Percentiles rank a stretch among this genome's conserved stretches.
Conservation (phyloP, 2,329 filamentous ascomycete genomes). For the Fusarium guadeloupense region DNA sequence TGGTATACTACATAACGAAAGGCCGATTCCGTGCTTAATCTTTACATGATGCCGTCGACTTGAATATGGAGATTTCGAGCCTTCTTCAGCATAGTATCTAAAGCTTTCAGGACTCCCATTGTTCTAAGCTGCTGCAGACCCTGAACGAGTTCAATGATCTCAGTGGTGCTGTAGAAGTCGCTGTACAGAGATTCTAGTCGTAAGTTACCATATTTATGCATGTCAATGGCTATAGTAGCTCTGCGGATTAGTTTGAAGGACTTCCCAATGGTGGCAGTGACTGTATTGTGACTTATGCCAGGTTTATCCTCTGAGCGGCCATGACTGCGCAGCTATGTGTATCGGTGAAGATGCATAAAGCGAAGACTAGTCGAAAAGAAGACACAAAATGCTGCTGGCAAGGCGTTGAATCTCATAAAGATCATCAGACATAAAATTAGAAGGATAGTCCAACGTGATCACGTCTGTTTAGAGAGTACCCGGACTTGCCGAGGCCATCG, state of each 20-base stretch:
- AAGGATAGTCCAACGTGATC: not conserved
- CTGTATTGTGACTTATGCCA: slow-evolving; percentile 1
- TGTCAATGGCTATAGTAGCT: not conserved
- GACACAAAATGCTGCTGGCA: not conserved
- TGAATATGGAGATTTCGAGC: not conserved
- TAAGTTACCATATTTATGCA: not conserved
- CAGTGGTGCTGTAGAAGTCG: not conserved
- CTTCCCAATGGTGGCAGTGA: not conserved
- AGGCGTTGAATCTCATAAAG: not conserved
- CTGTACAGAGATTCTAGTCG: not conserved
- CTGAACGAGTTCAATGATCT: slow-evolving; percentile 5
- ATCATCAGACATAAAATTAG: too few species aligned
- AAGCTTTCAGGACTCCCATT: not conserved
- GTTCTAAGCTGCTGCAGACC: not conserved
- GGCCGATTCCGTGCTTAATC: not conserved
- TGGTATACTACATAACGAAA: not conserved
- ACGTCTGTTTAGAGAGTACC: too few species aligned
- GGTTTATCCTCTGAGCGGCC: not conserved
- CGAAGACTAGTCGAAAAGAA: not conserved
- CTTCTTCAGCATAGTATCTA: not conserved
- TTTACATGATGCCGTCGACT: not conserved
- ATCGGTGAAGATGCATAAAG: slow-evolving; percentile 3
- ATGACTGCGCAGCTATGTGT: slow-evolving; percentile 9
- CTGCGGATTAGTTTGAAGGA: not conserved
- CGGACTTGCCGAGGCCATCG: not conserved